phyloP scores from a whole-genome alignment of 2,329 filamentous ascomycete species.

The Penicillium nordicum region DNA sequence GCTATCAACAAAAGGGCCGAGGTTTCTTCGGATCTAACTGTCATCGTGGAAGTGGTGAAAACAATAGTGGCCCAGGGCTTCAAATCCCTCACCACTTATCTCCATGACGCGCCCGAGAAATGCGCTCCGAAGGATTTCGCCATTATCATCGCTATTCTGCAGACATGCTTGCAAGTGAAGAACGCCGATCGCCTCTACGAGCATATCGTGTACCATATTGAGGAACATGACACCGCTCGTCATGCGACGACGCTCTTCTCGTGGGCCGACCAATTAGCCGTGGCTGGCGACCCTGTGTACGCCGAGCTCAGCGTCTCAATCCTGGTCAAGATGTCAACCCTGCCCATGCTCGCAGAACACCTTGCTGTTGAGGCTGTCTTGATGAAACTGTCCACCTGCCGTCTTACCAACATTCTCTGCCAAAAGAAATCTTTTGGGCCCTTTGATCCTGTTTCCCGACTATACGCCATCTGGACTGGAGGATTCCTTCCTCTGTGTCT shows the following conservation, averaged over 20 bases:
- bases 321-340: slow-evolving; percentile 77
- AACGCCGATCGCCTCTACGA: slow-evolving; percentile 68
- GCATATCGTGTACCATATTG: slow-evolving; percentile 66
- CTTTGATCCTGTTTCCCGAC: slow-evolving; percentile 70
- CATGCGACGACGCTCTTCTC: slow-evolving; percentile 85
- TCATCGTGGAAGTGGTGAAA: slow-evolving; percentile 75
- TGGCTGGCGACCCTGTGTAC: slow-evolving; percentile 80
- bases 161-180: slow-evolving; percentile 76
- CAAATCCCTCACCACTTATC: slow-evolving; percentile 71
- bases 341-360: slow-evolving; percentile 79
- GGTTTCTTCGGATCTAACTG: slow-evolving; percentile 48
- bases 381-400: slow-evolving; percentile 73
- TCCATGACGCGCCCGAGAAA: slow-evolving; percentile 69
- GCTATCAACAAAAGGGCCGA: slow-evolving; percentile 36
- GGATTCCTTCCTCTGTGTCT: slow-evolving; percentile 84
- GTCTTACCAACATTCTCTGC: slow-evolving; percentile 72
- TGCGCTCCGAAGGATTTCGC: slow-evolving; percentile 76
- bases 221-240: slow-evolving; percentile 66
- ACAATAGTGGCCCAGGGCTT: slow-evolving; percentile 78
- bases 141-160: slow-evolving; percentile 81
- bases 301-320: slow-evolving; percentile 89
- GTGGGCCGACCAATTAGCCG: slow-evolving; percentile 81
- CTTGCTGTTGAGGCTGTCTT: slow-evolving; percentile 84
- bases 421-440: slow-evolving; percentile 67
- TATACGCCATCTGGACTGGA: slow-evolving; percentile 86